A percentile compares a stretch with the other conserved stretches of the same genome.
phyloP scores from a whole-genome alignment of 192 early-diverging fungal genomes.

The Podila minutissima region DNA sequence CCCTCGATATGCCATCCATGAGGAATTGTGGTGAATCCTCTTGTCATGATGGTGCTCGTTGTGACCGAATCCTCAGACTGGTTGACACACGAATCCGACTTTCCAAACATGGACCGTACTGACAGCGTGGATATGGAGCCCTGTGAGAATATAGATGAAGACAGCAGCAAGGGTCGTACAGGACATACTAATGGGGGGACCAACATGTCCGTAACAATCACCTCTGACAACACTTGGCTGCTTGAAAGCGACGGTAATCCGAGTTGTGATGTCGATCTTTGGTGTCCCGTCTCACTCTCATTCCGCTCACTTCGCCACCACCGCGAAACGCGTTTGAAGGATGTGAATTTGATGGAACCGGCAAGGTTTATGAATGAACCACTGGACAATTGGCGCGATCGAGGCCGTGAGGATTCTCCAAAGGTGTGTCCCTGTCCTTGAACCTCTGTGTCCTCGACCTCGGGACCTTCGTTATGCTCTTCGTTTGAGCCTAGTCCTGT shows the following conservation, averaged over 20 bases:
- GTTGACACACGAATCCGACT: not conserved
- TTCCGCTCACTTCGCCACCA: slow-evolving; percentile 32
- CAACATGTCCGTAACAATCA: not conserved
- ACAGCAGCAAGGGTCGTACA: not conserved
- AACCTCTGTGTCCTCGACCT: not conserved
- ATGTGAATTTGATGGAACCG: slow-evolving; percentile 7
- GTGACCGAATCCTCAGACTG: not conserved
- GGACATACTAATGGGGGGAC: not conserved
- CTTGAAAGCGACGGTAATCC: not conserved
- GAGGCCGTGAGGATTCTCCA: not conserved
- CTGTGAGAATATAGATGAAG: not conserved
- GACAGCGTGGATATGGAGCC: not conserved
- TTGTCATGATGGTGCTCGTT: slow-evolving; percentile 2
- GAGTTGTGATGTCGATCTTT: slow-evolving; percentile 1
- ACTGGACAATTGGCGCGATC: slow-evolving; percentile 5
- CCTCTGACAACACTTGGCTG: not conserved
- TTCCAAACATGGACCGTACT: not conserved
- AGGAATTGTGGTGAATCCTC: slow-evolving; percentile 14
- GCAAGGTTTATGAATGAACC: slow-evolving; percentile 17
- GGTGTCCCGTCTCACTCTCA: not conserved
- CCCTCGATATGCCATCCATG: slow-evolving; percentile 41
- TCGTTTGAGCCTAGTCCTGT: not conserved
- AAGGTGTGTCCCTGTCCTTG: not conserved
- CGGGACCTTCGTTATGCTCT: not conserved
- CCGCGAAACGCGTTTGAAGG: slow-evolving; percentile 11